A percentile compares a stretch with the other conserved stretches of the same genome.
Conservation (phyloP, 2,329 filamentous ascomycete genomes). For the Ceratocystis papillata region DNA sequence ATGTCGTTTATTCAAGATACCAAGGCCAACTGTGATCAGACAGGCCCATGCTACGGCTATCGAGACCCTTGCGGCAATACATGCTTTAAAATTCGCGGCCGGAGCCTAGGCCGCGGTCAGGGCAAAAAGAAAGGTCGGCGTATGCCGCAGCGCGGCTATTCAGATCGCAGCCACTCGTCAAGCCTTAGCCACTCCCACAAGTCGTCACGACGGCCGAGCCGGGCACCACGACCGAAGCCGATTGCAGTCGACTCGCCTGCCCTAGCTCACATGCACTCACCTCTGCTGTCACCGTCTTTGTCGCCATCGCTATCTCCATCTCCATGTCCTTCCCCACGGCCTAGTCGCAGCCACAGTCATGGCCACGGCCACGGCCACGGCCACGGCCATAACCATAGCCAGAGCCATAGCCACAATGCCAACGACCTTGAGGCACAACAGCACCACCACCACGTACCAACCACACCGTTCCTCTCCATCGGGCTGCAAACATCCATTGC, state of each 20-base stretch:
- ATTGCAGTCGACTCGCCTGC: not conserved
- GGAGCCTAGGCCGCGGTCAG: not conserved
- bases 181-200: not conserved
- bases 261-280: not conserved
- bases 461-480: constrained; percentile 86
- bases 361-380: constrained; percentile 24
- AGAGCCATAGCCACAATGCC: constrained; percentile 25
- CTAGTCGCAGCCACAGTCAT: constrained; percentile 5
- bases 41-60: constrained; percentile 52
- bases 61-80: constrained; percentile 55
- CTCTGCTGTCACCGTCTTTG: not conserved
- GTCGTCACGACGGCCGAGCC: not conserved
- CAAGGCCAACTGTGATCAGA: constrained; percentile 51
- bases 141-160: not conserved
- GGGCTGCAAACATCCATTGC: constrained; percentile 93
- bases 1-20: constrained; percentile 56
- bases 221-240: not conserved
- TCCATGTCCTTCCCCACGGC: constrained; percentile 10
- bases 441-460: constrained; percentile 90
- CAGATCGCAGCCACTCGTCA: constrained; percentile 9
- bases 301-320: not conserved
- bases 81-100: constrained; percentile 46
- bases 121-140: not conserved
- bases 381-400: constrained; percentile 23
- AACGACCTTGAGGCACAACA: constrained; percentile 37